Base-by-base conservation (phyloP, 345 rosid genomes). In the Lagerstroemia speciosa region DNA sequence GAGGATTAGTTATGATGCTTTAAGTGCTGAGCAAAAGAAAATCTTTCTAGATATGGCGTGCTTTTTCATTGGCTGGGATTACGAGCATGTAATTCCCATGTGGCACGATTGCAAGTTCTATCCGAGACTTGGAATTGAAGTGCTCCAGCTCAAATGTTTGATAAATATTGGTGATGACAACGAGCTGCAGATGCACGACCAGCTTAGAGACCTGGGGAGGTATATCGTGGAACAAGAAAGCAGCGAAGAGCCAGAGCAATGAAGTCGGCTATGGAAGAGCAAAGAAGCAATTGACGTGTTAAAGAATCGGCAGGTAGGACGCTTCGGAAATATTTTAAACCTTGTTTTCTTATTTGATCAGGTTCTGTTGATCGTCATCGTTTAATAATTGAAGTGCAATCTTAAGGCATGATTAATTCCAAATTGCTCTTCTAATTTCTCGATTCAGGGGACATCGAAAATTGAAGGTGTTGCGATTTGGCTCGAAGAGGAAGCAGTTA, bases 221-320 rank as follows among this genome's bases (percentile, higher is more conserved):
- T 19, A 62, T 26, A 62, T 62, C 15, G 38, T 62, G 24, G 30
- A 30, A n/a, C 26, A 57, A 57, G 62, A 57, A 30, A 57, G 29
- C 30, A 16, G n/a, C 12, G 12, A 38, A 38, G 29, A 57, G 30
- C 27, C 62, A 57, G 62, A 10, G 30, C 6, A 16, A 14, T 10
- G 62, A 30, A 57, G 62, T 57, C 26, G 29, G 9, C 26, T 57
- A 57, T 57, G 62, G 29, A 29, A 3, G 7, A 36, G 31, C 0
- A 0, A 31, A 3, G 40, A 66, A 27, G 69, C 57, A 12, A 0
- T 0, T 0, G 6, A 0, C 45, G 69, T 46, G 8, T 7, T 66
- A 2, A 12, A 7, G 6, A 2, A 20, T 1, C 1, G 26, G 41
- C 37, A 66, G n/a, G n/a, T n/a, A n/a, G n/a, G n/a, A n/a, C n/a